Conservation (phyloP, 2,329 filamentous ascomycete species). For the Aspergillus hiratsukae region DNA sequence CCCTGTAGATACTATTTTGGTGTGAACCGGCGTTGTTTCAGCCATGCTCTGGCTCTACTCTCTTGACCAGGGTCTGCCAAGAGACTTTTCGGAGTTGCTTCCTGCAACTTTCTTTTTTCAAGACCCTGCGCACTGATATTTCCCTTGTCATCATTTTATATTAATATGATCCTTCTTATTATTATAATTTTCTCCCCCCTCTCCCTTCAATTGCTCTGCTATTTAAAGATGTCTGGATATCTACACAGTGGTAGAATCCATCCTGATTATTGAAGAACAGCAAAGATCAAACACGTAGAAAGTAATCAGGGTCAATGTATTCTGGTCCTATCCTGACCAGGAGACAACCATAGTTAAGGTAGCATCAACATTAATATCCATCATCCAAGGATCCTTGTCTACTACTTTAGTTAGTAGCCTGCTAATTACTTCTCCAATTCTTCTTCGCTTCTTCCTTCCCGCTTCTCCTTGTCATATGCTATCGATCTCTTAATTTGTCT, state of each 20-base stretch:
- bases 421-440: not conserved
- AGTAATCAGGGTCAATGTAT: not conserved
- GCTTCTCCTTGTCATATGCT: not conserved
- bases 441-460: not conserved
- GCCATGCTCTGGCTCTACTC: slow-evolving; percentile 13
- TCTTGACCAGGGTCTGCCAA: slow-evolving; percentile 20
- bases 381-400: not conserved
- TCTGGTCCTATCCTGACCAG: not conserved
- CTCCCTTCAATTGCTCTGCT: not conserved
- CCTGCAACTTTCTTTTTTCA: slow-evolving; percentile 13
- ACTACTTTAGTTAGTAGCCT: not conserved
- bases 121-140: slow-evolving; percentile 20
- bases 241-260: not conserved
- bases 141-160: slow-evolving; percentile 3
- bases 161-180: slow-evolving; percentile 9
- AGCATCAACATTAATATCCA: not conserved
- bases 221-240: not conserved
- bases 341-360: not conserved
- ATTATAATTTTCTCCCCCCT: slow-evolving; percentile 7
- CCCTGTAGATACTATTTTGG: slow-evolving; percentile 9
- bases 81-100: slow-evolving; percentile 22
- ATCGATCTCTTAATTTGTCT: not conserved
- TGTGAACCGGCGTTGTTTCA: slow-evolving; percentile 16
- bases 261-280: not conserved
- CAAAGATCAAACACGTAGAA: too few species aligned